Evolutionary conservation across 495 filamentous ascomycete genomes (phyloP).

Genomic region (Acidiella bohemica): DNA sequence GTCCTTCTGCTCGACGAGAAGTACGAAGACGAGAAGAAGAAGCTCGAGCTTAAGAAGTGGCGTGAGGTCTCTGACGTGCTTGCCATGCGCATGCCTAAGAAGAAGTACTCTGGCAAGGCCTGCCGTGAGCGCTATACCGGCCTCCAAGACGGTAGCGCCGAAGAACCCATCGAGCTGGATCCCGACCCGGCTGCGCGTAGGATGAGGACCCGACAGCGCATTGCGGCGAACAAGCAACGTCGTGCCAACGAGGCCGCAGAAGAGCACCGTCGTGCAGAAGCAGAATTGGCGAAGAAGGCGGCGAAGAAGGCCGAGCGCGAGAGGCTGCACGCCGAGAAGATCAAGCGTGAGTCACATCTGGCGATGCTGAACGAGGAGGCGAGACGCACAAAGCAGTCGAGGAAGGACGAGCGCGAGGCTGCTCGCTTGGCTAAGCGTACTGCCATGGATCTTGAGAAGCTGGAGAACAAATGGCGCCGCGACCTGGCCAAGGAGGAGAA

Average conservation of each 20-base stretch:
- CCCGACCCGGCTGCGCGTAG: conserved; percentile 20
- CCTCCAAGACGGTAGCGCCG: conserved; percentile 23
- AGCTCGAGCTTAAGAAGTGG: conserved; percentile 20
- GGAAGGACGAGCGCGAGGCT: no score
- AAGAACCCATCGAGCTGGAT: conserved; percentile 22
- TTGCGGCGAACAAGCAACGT: conserved; percentile 9
- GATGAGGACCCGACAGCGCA: conserved; percentile 14
- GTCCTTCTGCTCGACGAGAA: conserved; percentile 18
- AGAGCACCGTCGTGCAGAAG: conserved; percentile 7
- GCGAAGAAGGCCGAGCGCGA: conserved; percentile 48
- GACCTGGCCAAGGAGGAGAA: no score
- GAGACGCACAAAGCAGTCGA: conserved; percentile 1
- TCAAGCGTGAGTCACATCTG: not conserved
- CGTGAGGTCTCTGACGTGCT: conserved; percentile 16
- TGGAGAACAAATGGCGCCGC: no score
- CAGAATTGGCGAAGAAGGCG: conserved; percentile 22
- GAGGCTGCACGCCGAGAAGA: not conserved
- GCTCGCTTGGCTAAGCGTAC: no score
- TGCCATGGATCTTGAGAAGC: no score
- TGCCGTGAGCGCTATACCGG: conserved; percentile 23
- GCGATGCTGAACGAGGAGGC: conserved; percentile 2
- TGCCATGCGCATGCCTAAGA: conserved; percentile 13
- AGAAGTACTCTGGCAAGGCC: conserved; percentile 25
- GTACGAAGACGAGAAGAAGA: conserved; percentile 17
- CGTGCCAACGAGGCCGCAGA: conserved; percentile 2